Percentiles rank a stretch among this genome's conserved stretches.
Evolutionary conservation across 129 eudicot genomes (phyloP).

Genomic region (Deinandra increscens): DNA sequence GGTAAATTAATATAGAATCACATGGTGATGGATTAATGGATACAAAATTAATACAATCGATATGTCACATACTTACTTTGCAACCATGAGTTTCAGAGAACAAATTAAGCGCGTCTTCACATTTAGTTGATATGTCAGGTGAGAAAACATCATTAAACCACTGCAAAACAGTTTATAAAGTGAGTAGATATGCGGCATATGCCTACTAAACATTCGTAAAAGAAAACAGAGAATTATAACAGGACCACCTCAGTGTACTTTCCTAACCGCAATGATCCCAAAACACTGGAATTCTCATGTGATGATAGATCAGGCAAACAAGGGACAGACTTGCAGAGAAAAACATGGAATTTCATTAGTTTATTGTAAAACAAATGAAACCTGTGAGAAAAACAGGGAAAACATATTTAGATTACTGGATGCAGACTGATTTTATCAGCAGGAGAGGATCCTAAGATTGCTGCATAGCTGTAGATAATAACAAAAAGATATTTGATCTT

Average conservation of each 20-base stretch:
- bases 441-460: slow-evolving; percentile 85
- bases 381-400: not conserved
- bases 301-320: slow-evolving; percentile 75
- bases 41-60: not conserved
- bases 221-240: slow-evolving; percentile 3
- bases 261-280: slow-evolving; percentile 71
- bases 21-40: not conserved
- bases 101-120: slow-evolving; percentile 66
- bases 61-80: slow-evolving; percentile 42
- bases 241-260: slow-evolving; percentile 79
- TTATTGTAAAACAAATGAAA: slow-evolving; percentile 7
- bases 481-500: not conserved
- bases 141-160: slow-evolving; percentile 97
- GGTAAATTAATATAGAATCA: not conserved
- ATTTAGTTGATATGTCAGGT: slow-evolving; percentile 73
- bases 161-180: slow-evolving; percentile 40
- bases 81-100: slow-evolving; percentile 67
- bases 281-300: slow-evolving; percentile 38
- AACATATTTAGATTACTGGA: slow-evolving; percentile 56
- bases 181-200: slow-evolving; percentile 25
- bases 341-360: not conserved
- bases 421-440: slow-evolving; percentile 60
- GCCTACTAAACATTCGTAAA: slow-evolving; percentile 8
- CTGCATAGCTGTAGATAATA: slow-evolving; percentile 75
- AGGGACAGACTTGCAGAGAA: slow-evolving; percentile 68